Base-by-base conservation (phyloP, 768 basidiomycete genomes). In the Mycena metata region DNA sequence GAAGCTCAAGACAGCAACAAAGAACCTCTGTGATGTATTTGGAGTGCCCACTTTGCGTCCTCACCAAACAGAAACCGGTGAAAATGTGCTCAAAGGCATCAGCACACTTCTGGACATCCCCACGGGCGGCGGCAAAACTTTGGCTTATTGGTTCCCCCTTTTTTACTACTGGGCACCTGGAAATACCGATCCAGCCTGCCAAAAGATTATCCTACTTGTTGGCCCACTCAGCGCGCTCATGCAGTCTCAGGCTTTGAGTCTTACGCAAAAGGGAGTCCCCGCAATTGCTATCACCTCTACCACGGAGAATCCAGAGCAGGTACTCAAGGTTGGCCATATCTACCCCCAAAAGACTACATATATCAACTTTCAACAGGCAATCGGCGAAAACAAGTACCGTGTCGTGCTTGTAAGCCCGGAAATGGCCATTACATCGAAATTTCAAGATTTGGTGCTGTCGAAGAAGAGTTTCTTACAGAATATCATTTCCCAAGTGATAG, bases 41-140 rank as follows among this genome's bases (percentile, higher is more conserved):
- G 23, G 49, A 0, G 50, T 62, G 3, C 60, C 60, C 19, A 24
- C 51, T 35, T 19, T 64, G n/a, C 43, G 43, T 19, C 17, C n/a
- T 21, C 42, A 64, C 19, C 62, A 64, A 15, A 54, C 13, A 2
- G 52, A 64, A 7, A n/a, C 21, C 12, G 62, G 62, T 23, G 24
- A 64, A 41, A 64, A 64, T 55, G 39, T 55, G 2, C 62, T 64
- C 30, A 58, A 59, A 36, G 64, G 64, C 5, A 52, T 49, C 47
- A 52, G 36, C 33, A 54, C 57, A 4, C 3, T 66, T 17, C 30
- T 71, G 36, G 66, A 71, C 30, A 55, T 71, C 6, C 71, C 68
- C 7, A 73, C 70, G 1, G 70, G 72, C 9, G 69, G 65, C 17
- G 72, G 72, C 35, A 73, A 73, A 41, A 73, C 72, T 19, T 43